Base-by-base conservation (phyloP, 352 stramenopile species). In the Phytophthora idaei region DNA sequence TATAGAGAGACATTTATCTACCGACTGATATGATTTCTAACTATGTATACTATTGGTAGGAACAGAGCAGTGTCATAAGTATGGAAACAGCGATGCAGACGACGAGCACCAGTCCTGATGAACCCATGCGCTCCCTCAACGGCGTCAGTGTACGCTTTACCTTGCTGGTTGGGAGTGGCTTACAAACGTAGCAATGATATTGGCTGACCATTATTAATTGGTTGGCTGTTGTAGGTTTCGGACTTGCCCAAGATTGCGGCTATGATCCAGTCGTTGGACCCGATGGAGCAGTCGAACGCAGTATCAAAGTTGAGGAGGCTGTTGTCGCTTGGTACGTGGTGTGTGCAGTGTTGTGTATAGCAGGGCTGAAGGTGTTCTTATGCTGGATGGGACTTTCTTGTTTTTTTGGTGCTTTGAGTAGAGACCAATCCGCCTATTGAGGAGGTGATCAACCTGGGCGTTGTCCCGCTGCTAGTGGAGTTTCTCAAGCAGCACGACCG, bases 361-460 rank as follows among this genome's bases (percentile, higher is more conserved):
- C 21, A 14, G 15, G 2, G 5, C 0, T 37, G 52, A 14, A 52
- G 15, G 29, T 31, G 17, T 50, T 42, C 28, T 57, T 5, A 51
- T 36, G 25, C 3, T 52, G 15, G 37, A 50, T 25, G 8, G 5
- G n/a, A 12, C 21, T 21, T 21, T 21, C 4, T 28, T 41, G 48
- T 1, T 57, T 8, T 28, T 34, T 14, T 41, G 6, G 37, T 56
- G 17, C 83, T 15, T 29, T 42, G 61, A 88, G 12, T 28, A 90
- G 97, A 99, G 69, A 92, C 94, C 67, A 98, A 98, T 64, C 98
- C 98, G 12, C 98, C 98, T 15, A 99, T 99, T 76, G 90, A 99
- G 49, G 90, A 99, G 59, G 97, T 99, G 21, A 99, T 99, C 74
- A 95, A 98, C 42, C 83, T 97, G 5, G 94, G 95, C 39, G 96